Evolutionary conservation across 2,329 filamentous ascomycete genomes (phyloP), one percentile per base, ranked within the genome.

Genomic region (Microsporum canis): DNA sequence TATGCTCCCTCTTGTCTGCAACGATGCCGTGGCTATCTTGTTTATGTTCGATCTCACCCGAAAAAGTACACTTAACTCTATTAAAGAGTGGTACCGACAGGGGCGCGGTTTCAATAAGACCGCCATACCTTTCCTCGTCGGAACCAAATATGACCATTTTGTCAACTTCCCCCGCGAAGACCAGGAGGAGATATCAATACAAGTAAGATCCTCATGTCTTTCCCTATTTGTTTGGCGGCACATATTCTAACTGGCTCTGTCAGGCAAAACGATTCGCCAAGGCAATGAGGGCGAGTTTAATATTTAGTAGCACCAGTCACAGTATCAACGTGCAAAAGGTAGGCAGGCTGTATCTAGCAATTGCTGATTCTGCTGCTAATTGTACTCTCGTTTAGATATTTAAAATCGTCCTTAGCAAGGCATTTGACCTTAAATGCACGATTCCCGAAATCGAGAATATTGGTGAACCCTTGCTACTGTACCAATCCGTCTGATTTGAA

Each of bases 291-390:
- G 94, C 94, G 63, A 91, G 90, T 69, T 81, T 99, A 70, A 97
- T 99, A 71, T 99, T 99, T 76, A 96, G 91, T 77, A 97, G 92
- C 76, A 99, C 94, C 60, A 96, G 91, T 73, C 94, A 99, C 78
- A 96, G 91, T 75, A 99, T 99, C 80, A 99, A 99, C 70, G 94
- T 99, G 65, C 94, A 99, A 77, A 99, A 97, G 88, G 92, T 95
- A 72, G 56, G 75, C 56, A 58, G 3, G 23, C 6, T 5, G n/a
- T 49, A 8, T 27, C 7, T 23, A 23, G 17, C 43, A 47, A 7
- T 29, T 23, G 2, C 23, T 10, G 8, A 17, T 23, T 12, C 43
- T 5, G 17, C 17, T 27, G n/a, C 36, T 27, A 57, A 29, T 55
- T 51, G n/a, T 59, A 41, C 31, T 33, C 8, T 58, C 10, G 45